Conservation (phyloP, 129 eudicot species). For the Lactuca saligna region DNA sequence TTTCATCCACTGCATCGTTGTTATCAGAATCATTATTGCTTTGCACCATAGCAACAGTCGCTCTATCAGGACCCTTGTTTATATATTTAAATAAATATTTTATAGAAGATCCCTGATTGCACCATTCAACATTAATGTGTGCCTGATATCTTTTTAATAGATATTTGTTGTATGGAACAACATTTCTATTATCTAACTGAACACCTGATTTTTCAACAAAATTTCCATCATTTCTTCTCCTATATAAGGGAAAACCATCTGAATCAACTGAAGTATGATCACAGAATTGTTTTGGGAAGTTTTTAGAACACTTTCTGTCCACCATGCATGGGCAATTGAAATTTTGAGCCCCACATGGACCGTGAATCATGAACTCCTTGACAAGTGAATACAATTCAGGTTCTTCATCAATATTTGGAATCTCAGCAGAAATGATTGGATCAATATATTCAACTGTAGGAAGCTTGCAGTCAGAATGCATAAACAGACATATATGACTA, state of each 20-base stretch:
- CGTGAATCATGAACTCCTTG: slow-evolving; percentile 6
- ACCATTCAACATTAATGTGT: slow-evolving; percentile 3
- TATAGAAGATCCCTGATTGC: no score
- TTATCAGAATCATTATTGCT: no score
- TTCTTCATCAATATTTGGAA: background rate
- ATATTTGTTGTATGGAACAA: no score
- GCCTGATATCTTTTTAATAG: no score
- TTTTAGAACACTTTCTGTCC: background rate
- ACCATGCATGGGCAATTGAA: slow-evolving; percentile 19
- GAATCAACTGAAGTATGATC: background rate
- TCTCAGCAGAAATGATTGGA: slow-evolving; percentile 2
- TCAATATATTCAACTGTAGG: background rate
- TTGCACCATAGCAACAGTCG: no score
- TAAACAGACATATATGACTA: slow-evolving; percentile 12
- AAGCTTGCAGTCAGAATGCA: background rate
- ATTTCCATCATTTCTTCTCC: slow-evolving; percentile 15
- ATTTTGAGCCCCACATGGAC: slow-evolving; percentile 17
- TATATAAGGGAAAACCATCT: slow-evolving; percentile 8
- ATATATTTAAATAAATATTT: no score
- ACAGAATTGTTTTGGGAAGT: slow-evolving; percentile 15
- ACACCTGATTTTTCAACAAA: background rate
- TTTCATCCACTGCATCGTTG: no score
- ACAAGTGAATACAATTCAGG: background rate
- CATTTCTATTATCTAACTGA: no score
- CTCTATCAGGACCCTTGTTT: no score